Evolutionary conservation across 2,329 filamentous ascomycete species (phyloP).

Genomic region (Nakataea oryzae): DNA sequence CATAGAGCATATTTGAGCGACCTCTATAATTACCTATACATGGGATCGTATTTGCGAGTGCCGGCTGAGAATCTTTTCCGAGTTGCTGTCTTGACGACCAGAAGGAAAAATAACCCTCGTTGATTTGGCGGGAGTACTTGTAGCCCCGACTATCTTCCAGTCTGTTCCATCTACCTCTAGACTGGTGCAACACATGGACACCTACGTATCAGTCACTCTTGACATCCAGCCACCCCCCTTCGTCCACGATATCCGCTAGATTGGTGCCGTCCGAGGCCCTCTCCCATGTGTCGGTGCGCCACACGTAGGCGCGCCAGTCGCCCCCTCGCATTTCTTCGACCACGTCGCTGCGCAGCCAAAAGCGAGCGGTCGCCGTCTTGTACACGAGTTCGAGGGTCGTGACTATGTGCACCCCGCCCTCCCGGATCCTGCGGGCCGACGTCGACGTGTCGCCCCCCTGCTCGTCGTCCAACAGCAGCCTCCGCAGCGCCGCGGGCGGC

Average conservation of each 20-base stretch:
- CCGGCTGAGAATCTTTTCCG: too few species aligned
- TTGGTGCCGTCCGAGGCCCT: neutral
- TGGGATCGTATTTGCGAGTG: too few species aligned
- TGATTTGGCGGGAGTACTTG: too few species aligned
- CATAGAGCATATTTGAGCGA: too few species aligned
- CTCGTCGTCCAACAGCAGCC: neutral
- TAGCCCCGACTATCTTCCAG: too few species aligned
- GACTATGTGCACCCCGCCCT: conserved; percentile 5
- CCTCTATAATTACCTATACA: too few species aligned
- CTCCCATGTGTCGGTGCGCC: conserved; percentile 5
- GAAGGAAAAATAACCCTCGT: too few species aligned
- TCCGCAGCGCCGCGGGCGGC: neutral
- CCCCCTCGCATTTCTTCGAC: conserved; percentile 4
- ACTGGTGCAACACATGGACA: too few species aligned
- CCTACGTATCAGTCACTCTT: neutral
- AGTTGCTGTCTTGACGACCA: too few species aligned
- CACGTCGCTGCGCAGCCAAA: conserved; percentile 8
- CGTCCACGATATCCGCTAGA: neutral
- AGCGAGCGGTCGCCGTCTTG: conserved; percentile 4
- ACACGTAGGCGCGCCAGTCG: conserved; percentile 5
- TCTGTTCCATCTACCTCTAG: too few species aligned
- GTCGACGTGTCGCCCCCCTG: neutral
- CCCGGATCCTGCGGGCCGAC: neutral
- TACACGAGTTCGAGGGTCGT: conserved; percentile 7
- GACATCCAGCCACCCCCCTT: neutral